A percentile compares a stretch with the other conserved stretches of the same genome.
Conservation (phyloP, 768 basidiomycete species). For the Arthromyces matolae region DNA sequence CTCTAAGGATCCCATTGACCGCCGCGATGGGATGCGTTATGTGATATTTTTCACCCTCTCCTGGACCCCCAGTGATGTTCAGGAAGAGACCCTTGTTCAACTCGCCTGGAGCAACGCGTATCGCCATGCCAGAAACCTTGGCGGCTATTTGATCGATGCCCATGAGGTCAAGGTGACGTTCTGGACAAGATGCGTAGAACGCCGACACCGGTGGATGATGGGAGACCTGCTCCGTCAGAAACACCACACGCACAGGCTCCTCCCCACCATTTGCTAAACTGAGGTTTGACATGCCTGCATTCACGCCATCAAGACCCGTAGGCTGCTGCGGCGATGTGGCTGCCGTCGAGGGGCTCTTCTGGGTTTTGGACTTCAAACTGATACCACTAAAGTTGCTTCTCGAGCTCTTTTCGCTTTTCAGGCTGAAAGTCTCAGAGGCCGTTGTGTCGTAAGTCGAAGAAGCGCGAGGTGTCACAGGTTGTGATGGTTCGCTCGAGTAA, state of each 20-base stretch:
- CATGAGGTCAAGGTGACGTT: constrained; percentile 61
- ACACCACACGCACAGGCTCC: constrained; percentile 54
- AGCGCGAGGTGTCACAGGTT: constrained; percentile 43
- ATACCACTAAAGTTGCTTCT: constrained; percentile 58
- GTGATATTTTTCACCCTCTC: constrained; percentile 77
- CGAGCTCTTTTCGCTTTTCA: constrained; percentile 57
- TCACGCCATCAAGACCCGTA: constrained; percentile 36
- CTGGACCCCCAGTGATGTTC: constrained; percentile 66
- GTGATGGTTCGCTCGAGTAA: constrained; percentile 45
- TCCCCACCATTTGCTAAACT: constrained; percentile 36
- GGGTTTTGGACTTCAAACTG: constrained; percentile 50
- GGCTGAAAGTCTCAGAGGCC: constrained; percentile 49
- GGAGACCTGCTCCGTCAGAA: constrained; percentile 90
- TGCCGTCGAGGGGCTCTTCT: constrained; percentile 52
- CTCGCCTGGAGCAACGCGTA: constrained; percentile 79
- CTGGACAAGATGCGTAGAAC: constrained; percentile 75
- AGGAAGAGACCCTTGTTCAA: constrained; percentile 90
- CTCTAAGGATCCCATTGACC: constrained; percentile 90
- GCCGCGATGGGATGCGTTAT: constrained; percentile 87
- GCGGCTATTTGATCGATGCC: constrained; percentile 95
- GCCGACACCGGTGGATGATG: constrained; percentile 96
- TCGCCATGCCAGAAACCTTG: constrained; percentile 81
- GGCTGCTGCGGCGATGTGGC: constrained; percentile 49
- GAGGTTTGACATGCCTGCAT: constrained; percentile 59
- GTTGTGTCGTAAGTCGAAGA: constrained; percentile 30